Conservation (phyloP, 2,329 filamentous ascomycete species). For the Hypoxylon sp. region DNA sequence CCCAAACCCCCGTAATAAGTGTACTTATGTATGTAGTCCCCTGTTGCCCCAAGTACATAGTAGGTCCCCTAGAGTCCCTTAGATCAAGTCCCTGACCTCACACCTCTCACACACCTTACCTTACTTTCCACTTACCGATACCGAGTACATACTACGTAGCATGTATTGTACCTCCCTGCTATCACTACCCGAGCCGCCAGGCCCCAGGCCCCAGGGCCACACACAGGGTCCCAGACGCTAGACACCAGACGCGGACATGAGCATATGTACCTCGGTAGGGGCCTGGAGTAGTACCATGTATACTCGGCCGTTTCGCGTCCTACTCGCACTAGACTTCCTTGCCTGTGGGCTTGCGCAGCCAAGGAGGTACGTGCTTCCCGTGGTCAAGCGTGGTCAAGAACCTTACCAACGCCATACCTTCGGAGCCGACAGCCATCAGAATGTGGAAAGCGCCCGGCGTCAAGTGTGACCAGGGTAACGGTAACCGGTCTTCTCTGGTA, state of each 20-base stretch:
- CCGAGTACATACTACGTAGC: constrained; percentile 25
- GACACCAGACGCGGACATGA: constrained; percentile 2
- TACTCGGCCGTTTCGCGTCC: constrained; percentile 34
- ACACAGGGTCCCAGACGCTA: background rate
- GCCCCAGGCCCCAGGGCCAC: background rate
- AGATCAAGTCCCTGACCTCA: constrained; percentile 1
- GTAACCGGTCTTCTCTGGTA: constrained; percentile 32
- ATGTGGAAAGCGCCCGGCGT: constrained; percentile 13
- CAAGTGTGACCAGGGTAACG: constrained; percentile 36
- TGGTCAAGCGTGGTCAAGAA: constrained; percentile 35
- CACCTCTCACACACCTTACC: constrained; percentile 21
- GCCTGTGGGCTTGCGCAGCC: constrained; percentile 13
- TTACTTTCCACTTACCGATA: constrained; percentile 37
- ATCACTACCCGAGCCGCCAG: constrained; percentile 34
- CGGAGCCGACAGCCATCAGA: constrained; percentile 42
- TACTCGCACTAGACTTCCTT: constrained; percentile 29
- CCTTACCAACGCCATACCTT: constrained; percentile 44
- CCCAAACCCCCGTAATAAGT: constrained; percentile 34
- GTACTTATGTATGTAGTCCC: constrained; percentile 21
- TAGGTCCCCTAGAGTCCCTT: constrained; percentile 2
- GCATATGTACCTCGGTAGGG: constrained; percentile 22
- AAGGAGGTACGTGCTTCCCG: constrained; percentile 41
- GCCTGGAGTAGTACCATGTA: constrained; percentile 27
- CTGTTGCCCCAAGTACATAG: background rate
- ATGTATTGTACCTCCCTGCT: constrained; percentile 15